Evolutionary conservation across 495 filamentous ascomycete genomes (phyloP).

Genomic region (Neurospora sp.): DNA sequence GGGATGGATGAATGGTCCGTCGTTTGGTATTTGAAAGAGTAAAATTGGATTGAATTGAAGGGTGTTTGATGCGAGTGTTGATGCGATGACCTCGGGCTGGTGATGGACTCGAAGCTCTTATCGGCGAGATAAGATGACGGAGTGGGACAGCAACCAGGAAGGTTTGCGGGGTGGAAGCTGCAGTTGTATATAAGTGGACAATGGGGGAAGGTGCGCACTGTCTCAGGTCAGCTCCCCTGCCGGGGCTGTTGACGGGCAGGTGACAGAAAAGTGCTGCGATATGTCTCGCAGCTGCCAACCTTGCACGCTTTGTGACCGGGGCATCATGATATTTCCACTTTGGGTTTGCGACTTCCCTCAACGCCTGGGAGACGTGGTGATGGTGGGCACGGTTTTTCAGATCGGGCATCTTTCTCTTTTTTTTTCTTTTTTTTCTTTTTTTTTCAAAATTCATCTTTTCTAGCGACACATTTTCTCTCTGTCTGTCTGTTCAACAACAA

Average conservation of each 20-base stretch:
- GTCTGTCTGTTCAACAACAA: too few relatives aligned
- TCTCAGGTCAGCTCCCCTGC: neutral
- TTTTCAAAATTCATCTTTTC: too few relatives aligned
- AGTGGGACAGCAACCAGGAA: neutral
- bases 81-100: neutral
- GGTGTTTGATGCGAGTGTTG: neutral
- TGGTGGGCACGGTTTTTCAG: neutral
- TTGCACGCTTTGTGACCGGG: neutral
- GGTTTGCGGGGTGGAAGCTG: neutral
- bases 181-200: neutral
- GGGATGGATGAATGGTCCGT: too few relatives aligned
- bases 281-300: neutral
- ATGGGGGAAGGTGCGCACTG: neutral
- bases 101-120: neutral
- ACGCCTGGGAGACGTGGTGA: neutral
- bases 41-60: neutral
- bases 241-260: neutral
- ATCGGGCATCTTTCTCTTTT: too few relatives aligned
- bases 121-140: neutral
- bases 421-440: too few relatives aligned
- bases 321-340: neutral
- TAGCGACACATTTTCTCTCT: too few relatives aligned
- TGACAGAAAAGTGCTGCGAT: neutral
- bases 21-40: too few relatives aligned
- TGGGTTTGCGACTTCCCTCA: neutral